These are phyloP conservation scores for Marchantia paleacea DNA, from an alignment of 225 moss, liverwort and hornwort genomes.

Conservation along the genomic window DNA sequence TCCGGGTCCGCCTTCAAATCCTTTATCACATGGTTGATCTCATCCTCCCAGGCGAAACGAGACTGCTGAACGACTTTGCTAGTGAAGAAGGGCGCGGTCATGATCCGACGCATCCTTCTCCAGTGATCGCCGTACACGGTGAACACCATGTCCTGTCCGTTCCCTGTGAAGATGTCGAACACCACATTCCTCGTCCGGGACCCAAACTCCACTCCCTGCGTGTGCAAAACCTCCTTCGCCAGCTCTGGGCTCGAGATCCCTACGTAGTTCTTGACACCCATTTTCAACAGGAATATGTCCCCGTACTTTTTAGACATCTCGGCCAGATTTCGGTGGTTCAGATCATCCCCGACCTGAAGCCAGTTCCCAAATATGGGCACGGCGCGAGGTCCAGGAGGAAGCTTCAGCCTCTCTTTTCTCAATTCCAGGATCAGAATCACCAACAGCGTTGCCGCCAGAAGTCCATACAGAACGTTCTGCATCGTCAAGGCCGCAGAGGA, in stretches of 20 bases:
- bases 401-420: slow-evolving; percentile 29
- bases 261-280: slow-evolving; percentile 44
- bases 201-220: slow-evolving; percentile 56
- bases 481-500: slow-evolving; percentile 29
- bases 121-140: slow-evolving; percentile 51
- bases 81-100: slow-evolving; percentile 59
- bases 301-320: slow-evolving; percentile 48
- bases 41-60: slow-evolving; percentile 44
- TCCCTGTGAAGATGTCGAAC: slow-evolving; percentile 48
- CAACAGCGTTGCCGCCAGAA: background rate
- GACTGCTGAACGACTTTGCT: slow-evolving; percentile 43
- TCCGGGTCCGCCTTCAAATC: slow-evolving; percentile 38
- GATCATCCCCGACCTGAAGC: slow-evolving; percentile 63
- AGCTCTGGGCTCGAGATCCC: slow-evolving; percentile 42
- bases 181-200: slow-evolving; percentile 41
- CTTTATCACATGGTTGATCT: slow-evolving; percentile 33
- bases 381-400: slow-evolving; percentile 43
- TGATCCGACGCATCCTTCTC: slow-evolving; percentile 50
- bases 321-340: slow-evolving; percentile 56
- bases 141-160: slow-evolving; percentile 54
- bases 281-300: slow-evolving; percentile 36
- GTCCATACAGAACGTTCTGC: slow-evolving; percentile 16
- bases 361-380: slow-evolving; percentile 50
- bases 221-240: slow-evolving; percentile 48
- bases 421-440: slow-evolving; percentile 16